These are phyloP conservation scores for Urochloa ruziziensis DNA, from an alignment of 176 grass and related monocot genomes.

Conservation along the genomic window DNA sequence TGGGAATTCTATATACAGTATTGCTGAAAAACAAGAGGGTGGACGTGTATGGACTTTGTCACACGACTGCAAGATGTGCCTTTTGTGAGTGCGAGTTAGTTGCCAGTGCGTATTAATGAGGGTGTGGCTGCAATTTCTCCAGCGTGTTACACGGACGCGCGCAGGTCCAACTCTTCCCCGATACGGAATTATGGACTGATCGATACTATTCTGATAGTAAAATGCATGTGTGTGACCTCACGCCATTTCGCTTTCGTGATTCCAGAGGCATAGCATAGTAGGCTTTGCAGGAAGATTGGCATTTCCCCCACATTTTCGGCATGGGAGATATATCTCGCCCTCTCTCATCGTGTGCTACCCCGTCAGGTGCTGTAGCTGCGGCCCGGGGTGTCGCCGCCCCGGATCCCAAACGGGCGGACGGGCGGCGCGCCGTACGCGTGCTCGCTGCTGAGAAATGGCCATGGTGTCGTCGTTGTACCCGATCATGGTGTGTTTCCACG, in stretches of 20 bases:
- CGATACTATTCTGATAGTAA: background rate
- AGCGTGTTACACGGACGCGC: background rate
- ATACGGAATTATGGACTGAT: background rate
- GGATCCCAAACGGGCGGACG: background rate
- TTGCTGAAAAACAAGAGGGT: no score
- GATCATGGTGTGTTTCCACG: background rate
- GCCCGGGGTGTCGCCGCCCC: background rate
- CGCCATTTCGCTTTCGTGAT: no score
- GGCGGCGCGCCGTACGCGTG: background rate
- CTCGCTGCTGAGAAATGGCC: background rate
- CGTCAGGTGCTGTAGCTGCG: background rate
- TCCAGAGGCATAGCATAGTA: no score
- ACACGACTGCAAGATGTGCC: background rate
- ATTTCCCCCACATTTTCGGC: background rate
- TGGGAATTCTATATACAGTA: no score
- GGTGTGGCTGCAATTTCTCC: background rate
- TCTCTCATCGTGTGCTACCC: background rate
- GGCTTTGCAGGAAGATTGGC: no score
- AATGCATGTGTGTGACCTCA: background rate
- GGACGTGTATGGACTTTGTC: background rate
- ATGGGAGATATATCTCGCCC: background rate
- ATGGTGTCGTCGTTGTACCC: background rate
- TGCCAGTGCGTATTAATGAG: background rate
- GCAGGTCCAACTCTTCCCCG: background rate
- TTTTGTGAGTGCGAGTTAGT: background rate